These are phyloP conservation scores for Fusarium coffeatum DNA, from an alignment of 2,329 filamentous ascomycete genomes.

Conservation along the genomic window DNA sequence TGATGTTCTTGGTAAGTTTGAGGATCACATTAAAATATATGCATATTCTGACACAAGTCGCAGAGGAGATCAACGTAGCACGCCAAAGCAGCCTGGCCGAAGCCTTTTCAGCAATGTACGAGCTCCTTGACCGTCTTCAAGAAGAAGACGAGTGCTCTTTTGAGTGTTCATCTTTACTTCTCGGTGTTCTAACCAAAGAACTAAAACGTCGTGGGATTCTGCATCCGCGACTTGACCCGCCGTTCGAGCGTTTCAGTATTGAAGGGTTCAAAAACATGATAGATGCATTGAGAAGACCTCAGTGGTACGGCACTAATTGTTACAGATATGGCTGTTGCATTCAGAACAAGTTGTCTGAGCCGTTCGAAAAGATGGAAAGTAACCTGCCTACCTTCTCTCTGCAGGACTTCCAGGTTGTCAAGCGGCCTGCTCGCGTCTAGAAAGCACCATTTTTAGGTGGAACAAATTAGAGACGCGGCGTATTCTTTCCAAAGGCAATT, in stretches of 20 bases:
- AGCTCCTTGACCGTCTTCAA: not conserved
- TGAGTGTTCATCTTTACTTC: slow-evolving; percentile 3
- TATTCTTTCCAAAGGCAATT: too few species aligned
- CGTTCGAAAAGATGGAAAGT: too few species aligned
- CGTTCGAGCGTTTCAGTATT: not conserved
- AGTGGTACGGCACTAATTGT: not conserved
- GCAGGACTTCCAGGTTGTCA: too few species aligned
- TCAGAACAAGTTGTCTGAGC: too few species aligned
- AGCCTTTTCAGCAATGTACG: not conserved
- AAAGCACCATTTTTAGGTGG: too few species aligned
- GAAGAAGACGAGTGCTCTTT: not conserved
- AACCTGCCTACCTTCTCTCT: too few species aligned
- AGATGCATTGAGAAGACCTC: not conserved
- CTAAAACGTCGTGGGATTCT: not conserved
- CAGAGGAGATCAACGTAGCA: not conserved
- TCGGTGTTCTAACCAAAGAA: not conserved
- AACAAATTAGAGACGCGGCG: too few species aligned
- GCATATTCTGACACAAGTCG: accelerated
- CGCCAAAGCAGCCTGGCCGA: not conserved
- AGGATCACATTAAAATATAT: too few species aligned
- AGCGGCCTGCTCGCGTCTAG: too few species aligned
- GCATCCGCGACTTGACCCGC: not conserved
- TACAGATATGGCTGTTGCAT: not conserved
- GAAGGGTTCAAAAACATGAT: not conserved
- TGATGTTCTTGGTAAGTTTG: not conserved